phyloP scores from a whole-genome alignment of 805 yeast genomes.

The Cyberlindnera suaveolens region DNA sequence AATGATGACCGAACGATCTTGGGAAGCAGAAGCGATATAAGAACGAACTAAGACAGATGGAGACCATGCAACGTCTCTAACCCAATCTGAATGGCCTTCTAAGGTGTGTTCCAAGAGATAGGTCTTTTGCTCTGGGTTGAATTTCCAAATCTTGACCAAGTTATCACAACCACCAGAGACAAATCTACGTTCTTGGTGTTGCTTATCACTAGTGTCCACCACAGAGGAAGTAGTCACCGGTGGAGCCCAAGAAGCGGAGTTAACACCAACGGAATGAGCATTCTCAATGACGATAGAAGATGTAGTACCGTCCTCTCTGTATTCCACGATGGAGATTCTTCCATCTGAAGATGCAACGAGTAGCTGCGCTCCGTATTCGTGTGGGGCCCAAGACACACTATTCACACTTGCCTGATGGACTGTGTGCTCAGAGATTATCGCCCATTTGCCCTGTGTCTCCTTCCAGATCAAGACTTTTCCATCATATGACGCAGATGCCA shows the following conservation, averaged over 20 bases:
- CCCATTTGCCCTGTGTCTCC: conserved; percentile 83
- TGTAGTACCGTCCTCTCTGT: conserved; percentile 81
- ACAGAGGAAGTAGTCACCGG: conserved; percentile 31
- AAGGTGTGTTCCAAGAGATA: conserved; percentile 71
- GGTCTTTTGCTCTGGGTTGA: conserved; percentile 45
- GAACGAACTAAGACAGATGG: conserved; percentile 83
- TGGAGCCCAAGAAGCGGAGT: conserved; percentile 95
- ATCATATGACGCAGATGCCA: conserved; percentile 93
- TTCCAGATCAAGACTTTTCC: conserved; percentile 95
- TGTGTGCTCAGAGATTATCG: conserved; percentile 77
- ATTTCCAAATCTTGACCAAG: conserved; percentile 85
- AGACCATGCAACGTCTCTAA: conserved; percentile 97
- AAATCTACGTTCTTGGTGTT: conserved; percentile 57
- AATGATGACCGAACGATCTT: conserved; percentile 88
- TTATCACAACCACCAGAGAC: conserved; percentile 96
- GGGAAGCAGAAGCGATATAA: conserved; percentile 94
- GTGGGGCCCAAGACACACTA: conserved; percentile 95
- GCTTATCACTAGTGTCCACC: conserved; percentile 24
- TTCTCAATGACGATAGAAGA: conserved; percentile 43
- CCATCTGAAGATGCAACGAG: conserved; percentile 94
- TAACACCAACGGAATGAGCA: conserved; percentile 93
- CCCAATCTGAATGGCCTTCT: conserved; percentile 96
- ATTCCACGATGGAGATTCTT: conserved; percentile 81
- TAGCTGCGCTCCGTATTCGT: conserved; percentile 89
- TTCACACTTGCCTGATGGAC: conserved; percentile 93